phyloP scores from a whole-genome alignment of 805 yeast genomes.

The Ogataea degrootiae region DNA sequence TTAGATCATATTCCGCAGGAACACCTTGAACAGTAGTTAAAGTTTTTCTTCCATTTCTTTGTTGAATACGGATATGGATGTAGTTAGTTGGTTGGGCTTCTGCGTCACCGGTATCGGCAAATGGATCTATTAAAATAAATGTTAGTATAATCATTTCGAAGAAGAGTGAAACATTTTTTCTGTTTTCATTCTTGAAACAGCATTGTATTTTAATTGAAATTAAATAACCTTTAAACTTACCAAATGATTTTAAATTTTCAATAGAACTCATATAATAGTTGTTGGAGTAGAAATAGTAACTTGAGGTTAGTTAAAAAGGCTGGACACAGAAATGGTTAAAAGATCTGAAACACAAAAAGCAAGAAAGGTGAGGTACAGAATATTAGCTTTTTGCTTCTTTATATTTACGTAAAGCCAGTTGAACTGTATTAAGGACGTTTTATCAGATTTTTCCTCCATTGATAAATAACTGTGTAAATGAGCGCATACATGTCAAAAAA shows the following conservation, averaged over 20 bases:
- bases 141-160: neutral
- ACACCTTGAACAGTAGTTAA: constrained; percentile 97
- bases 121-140: constrained; percentile 58
- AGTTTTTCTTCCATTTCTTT: constrained; percentile 98
- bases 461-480: no score
- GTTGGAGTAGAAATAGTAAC: neutral
- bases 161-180: neutral
- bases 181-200: neutral
- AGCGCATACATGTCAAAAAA: no score
- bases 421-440: no score
- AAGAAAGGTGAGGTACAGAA: neutral
- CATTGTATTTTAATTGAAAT: no score
- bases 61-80: constrained; percentile 98
- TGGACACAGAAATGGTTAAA: neutral
- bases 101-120: constrained; percentile 99
- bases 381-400: no score
- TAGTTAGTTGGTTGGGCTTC: constrained; percentile 94
- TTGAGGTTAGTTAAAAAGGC: neutral
- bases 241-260: constrained; percentile 81
- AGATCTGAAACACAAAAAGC: neutral
- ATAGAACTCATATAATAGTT: constrained; percentile 69
- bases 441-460: no score
- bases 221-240: constrained; percentile 31
- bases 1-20: constrained; percentile 90
- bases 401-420: no score